Evolutionary conservation across 176 grass and related monocot species (phyloP), one percentile per base, ranked within the genome.

Genomic region (Avena atlantica): DNA sequence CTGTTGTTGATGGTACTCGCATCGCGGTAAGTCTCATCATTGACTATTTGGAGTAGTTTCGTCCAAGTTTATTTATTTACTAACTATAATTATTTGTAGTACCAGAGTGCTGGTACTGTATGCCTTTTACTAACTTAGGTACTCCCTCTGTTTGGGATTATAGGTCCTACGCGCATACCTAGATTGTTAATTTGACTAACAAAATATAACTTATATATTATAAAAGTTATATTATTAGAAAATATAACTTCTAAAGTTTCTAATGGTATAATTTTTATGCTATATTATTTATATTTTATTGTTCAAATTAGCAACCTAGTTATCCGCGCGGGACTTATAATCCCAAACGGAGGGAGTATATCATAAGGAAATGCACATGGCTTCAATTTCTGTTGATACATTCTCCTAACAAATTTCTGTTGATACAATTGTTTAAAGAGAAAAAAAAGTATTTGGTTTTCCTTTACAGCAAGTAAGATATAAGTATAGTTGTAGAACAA

Each of bases 1-100:
- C 93, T 89, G 83, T 98, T 86, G 78, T 98, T 83, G 93, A 98
- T 77, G 93, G 90, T 90, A 95, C 96, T 25, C 90, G 88, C 64
- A 91, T 92, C 55, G 96, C 92, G 67, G 96, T 98, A 98, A 84
- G 86, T 85, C 37, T 55, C 23, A 17, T 6, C 5, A 29, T 42
- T 48, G n/a, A 70, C 52, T 81, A 5, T 70, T 90, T 2, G 31
- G 31, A 45, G 13, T 61, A 59, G 1, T 51, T 47, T 37, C 53
- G 10, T 21, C 25, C 40, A 42, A 76, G 57, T 58, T 66, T 31
- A 31, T 31, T 29, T 64, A 23, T 66, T 85, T 65, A 51, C 12
- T 40, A 67, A 9, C 27, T 19, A 2, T 17, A 81, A 65, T 15
- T 50, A 65, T 65, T 12, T 66, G 69, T 23, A 40, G 55, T 37